Percentiles rank a stretch among this genome's conserved stretches.
These are phyloP conservation scores for Saturnispora besseyi DNA, from an alignment of 805 yeast species.

Conservation along the genomic window DNA sequence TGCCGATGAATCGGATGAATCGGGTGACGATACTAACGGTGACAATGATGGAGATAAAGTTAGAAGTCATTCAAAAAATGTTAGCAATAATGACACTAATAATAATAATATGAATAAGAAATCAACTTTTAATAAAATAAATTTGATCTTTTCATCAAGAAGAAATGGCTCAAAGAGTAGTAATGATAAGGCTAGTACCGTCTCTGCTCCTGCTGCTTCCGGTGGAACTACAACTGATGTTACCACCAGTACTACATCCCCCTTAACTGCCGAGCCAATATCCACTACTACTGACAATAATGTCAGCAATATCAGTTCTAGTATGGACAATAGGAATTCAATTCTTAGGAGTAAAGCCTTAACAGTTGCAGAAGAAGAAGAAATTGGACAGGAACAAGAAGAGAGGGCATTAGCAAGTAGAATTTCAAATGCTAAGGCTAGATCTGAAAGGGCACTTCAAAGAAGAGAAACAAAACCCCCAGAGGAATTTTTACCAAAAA, in stretches of 20 bases:
- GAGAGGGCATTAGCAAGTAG: background rate
- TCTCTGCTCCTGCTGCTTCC: background rate
- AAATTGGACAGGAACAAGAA: background rate
- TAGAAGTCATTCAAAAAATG: background rate
- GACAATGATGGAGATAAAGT: background rate
- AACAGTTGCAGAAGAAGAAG: background rate
- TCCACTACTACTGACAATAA: background rate
- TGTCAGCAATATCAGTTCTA: background rate
- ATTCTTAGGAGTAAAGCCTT: background rate
- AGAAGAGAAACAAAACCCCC: conserved; percentile 1
- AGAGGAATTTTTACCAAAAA: background rate
- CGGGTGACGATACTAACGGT: background rate
- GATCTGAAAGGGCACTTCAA: conserved; percentile 2
- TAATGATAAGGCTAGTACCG: background rate
- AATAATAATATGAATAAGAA: background rate
- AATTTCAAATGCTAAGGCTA: background rate
- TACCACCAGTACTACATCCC: background rate
- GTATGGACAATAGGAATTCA: background rate
- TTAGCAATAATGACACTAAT: background rate
- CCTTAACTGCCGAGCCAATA: background rate
- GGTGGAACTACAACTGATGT: background rate
- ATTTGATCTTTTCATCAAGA: background rate
- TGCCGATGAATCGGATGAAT: background rate
- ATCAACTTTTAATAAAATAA: background rate
- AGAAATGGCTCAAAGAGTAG: background rate